These are phyloP conservation scores for Asterionellopsis glacialis DNA, from an alignment of 108 stramenopile genomes.

Conservation along the genomic window DNA sequence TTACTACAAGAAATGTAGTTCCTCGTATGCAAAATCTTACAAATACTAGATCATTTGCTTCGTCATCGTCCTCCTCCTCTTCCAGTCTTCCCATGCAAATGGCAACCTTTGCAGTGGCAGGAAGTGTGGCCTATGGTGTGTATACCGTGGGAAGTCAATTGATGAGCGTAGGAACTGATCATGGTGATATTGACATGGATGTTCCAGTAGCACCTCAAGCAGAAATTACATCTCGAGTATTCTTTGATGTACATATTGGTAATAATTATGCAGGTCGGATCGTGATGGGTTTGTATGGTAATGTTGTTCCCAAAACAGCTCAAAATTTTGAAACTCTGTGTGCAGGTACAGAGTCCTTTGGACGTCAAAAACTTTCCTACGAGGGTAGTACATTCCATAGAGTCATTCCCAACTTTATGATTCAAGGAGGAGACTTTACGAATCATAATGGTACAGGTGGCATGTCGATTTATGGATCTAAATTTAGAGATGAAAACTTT, in stretches of 20 bases:
- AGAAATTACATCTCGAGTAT: constrained; percentile 57
- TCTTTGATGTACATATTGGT: constrained; percentile 82
- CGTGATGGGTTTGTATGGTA: constrained; percentile 88
- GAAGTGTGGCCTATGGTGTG: constrained; percentile 31
- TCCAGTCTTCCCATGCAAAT: constrained; percentile 31
- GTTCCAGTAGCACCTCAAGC: constrained; percentile 38
- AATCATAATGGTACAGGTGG: constrained; percentile 92
- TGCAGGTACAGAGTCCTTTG: constrained; percentile 40
- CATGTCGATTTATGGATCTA: constrained; percentile 32
- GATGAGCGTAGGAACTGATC: neutral
- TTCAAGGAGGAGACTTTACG: constrained; percentile 93
- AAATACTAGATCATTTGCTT: neutral
- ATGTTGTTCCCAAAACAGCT: constrained; percentile 85
- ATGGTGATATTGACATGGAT: constrained; percentile 4
- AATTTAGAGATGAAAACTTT: constrained; percentile 94
- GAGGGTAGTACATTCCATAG: constrained; percentile 87
- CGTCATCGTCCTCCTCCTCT: neutral
- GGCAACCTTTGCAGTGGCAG: constrained; percentile 37
- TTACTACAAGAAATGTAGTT: too few species aligned
- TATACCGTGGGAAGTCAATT: constrained; percentile 16
- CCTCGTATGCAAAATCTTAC: too few species aligned
- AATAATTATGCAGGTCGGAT: constrained; percentile 75
- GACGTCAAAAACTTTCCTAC: constrained; percentile 51
- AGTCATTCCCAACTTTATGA: constrained; percentile 91
- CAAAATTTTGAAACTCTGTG: constrained; percentile 85